Percentiles rank a stretch among this genome's conserved stretches.
phyloP scores from a whole-genome alignment of 2,329 filamentous ascomycete species.

The Rhexocercosporidium sp. region DNA sequence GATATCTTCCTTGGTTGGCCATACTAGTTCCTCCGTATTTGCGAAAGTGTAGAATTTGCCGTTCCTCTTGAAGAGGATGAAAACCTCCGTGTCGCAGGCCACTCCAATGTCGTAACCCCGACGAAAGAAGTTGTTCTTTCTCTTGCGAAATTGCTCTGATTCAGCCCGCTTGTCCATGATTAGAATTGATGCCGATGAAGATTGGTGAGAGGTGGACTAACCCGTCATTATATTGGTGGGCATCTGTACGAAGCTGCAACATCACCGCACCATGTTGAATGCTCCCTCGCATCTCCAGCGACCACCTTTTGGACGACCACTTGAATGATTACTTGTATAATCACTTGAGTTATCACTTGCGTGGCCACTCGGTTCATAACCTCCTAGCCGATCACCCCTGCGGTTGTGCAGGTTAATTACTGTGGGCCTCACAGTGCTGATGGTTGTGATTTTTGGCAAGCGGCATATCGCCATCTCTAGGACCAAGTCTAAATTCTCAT shows the following conservation, averaged over 20 bases:
- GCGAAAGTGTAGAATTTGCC: constrained; percentile 23
- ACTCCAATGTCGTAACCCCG: constrained; percentile 14
- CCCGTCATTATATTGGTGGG: constrained; percentile 1
- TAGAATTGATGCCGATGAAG: neutral
- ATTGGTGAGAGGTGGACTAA: neutral
- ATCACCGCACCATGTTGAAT: neutral
- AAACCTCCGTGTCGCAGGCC: constrained; percentile 16
- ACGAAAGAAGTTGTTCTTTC: constrained; percentile 26
- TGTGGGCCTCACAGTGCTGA: neutral
- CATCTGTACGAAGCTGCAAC: neutral
- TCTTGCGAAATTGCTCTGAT: constrained; percentile 23
- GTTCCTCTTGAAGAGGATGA: constrained; percentile 24
- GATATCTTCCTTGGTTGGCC: constrained; percentile 16
- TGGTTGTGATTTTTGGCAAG: neutral
- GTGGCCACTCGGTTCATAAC: neutral
- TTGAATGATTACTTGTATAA: neutral
- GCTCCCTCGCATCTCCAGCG: neutral
- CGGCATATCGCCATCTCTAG: neutral
- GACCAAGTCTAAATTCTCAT: neutral
- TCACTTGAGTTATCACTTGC: neutral
- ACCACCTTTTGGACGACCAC: neutral
- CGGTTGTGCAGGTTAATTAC: neutral
- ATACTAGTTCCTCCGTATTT: constrained; percentile 15
- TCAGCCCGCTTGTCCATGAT: constrained; percentile 18
- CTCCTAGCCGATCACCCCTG: neutral